Evolutionary conservation across 73 alveolate species (phyloP).

Genomic region (Paramecium octaurelia): DNA sequence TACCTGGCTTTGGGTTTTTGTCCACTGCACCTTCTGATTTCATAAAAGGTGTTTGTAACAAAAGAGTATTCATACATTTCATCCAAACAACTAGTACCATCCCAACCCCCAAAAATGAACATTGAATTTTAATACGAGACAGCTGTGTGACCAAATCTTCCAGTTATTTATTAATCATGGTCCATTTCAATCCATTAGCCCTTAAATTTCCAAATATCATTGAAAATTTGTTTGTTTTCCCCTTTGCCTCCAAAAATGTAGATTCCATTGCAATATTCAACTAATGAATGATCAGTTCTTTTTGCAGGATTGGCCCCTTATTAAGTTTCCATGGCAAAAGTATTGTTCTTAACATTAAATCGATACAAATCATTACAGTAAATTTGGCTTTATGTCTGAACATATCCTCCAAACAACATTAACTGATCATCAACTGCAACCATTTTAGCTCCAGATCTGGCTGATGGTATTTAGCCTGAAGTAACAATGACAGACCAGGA

Average conservation of each 20-base stretch:
- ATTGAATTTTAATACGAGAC: slow-evolving; percentile 70
- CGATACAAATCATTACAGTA: slow-evolving; percentile 85
- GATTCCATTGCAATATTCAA: slow-evolving; percentile 49
- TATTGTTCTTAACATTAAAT: slow-evolving; percentile 56
- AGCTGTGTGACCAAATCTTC: slow-evolving; percentile 92
- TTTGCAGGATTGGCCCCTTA: slow-evolving; percentile 40
- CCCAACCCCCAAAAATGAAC: slow-evolving; percentile 95
- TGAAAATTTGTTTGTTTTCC: slow-evolving; percentile 52
- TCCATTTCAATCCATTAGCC: not conserved
- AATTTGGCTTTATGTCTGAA: slow-evolving; percentile 77
- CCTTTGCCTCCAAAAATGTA: slow-evolving; percentile 73
- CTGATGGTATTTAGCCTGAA: slow-evolving; percentile 64
- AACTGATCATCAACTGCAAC: slow-evolving; percentile 57
- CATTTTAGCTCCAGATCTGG: slow-evolving; percentile 74
- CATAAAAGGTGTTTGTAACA: slow-evolving; percentile 67
- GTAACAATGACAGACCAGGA: slow-evolving; percentile 51
- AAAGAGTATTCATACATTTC: slow-evolving; percentile 83
- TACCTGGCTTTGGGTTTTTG: slow-evolving; percentile 71
- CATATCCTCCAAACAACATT: slow-evolving; percentile 81
- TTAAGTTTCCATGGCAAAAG: slow-evolving; percentile 48
- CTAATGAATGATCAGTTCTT: slow-evolving; percentile 73
- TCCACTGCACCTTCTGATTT: slow-evolving; percentile 59
- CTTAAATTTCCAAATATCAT: slow-evolving; percentile 24
- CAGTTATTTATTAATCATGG: slow-evolving; percentile 62
- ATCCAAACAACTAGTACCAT: slow-evolving; percentile 92